Evolutionary conservation across 768 basidiomycete species (phyloP).

Genomic region (Hydnomerulius pinastri): DNA sequence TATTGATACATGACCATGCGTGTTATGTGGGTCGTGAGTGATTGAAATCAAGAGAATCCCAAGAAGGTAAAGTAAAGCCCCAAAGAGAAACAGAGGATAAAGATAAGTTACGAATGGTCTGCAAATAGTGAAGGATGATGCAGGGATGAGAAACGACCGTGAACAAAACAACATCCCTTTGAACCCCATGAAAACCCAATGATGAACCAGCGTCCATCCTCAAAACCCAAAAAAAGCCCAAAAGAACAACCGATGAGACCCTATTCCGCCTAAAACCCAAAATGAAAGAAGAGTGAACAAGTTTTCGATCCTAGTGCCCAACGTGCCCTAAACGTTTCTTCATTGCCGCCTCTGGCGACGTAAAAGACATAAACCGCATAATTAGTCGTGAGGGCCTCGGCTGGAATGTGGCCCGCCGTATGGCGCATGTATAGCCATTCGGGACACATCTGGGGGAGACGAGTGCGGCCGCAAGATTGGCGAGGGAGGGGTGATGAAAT

Average conservation of each 20-base stretch:
- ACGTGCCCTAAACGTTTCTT: slow-evolving; percentile 28
- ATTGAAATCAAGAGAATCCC: neutral
- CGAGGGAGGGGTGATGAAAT: slow-evolving; percentile 16
- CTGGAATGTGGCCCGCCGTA: slow-evolving; percentile 12
- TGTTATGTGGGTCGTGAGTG: slow-evolving; percentile 8
- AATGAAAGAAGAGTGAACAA: neutral
- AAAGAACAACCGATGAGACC: slow-evolving; percentile 2
- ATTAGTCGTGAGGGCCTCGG: slow-evolving; percentile 15
- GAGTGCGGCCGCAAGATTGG: slow-evolving; percentile 27
- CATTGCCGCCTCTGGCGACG: slow-evolving; percentile 15
- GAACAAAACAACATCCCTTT: neutral
- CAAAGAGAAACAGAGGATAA: slow-evolving; percentile 7
- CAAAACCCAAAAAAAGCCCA: slow-evolving; percentile 12
- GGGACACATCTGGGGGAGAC: slow-evolving; percentile 14
- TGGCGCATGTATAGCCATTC: slow-evolving; percentile 10
- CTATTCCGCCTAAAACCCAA: slow-evolving; percentile 5
- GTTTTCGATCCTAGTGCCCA: slow-evolving; percentile 9
- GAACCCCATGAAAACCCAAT: slow-evolving; percentile 12
- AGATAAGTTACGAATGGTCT: slow-evolving; percentile 12
- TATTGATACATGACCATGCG: slow-evolving; percentile 3
- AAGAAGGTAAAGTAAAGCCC: no score
- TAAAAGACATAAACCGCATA: slow-evolving; percentile 19
- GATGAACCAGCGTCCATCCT: slow-evolving; percentile 2
- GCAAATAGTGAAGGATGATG: slow-evolving; percentile 16
- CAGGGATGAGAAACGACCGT: neutral